A percentile compares a stretch with the other conserved stretches of the same genome.
Evolutionary conservation across 2,329 filamentous ascomycete species (phyloP).

Genomic region (Penicillium sclerotiorum): DNA sequence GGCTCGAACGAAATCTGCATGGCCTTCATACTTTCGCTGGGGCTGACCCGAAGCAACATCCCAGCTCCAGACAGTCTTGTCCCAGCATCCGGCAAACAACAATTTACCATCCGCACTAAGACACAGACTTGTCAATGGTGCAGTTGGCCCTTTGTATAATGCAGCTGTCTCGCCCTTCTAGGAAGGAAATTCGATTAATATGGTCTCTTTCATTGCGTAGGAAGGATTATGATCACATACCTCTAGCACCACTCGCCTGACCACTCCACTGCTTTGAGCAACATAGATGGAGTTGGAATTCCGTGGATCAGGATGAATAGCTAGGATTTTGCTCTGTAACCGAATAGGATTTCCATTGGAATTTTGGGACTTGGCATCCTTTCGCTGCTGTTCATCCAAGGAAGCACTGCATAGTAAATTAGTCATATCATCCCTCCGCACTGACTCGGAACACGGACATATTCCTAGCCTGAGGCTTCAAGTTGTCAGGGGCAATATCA

Average conservation of each 20-base stretch:
- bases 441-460: no score
- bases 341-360: conserved; percentile 78
- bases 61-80: conserved; percentile 90
- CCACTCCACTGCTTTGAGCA: conserved; percentile 82
- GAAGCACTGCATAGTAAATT: conserved; percentile 45
- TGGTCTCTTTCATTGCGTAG: neutral
- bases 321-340: conserved; percentile 84
- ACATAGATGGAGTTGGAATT: conserved; percentile 68
- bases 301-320: conserved; percentile 68
- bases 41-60: conserved; percentile 60
- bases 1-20: conserved; percentile 89
- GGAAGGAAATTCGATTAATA: conserved; percentile 10
- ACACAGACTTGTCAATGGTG: conserved; percentile 77
- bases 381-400: conserved; percentile 57
- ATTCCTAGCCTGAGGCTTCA: no score
- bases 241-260: conserved; percentile 73
- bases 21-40: conserved; percentile 69
- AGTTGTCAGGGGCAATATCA: no score
- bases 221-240: conserved; percentile 60
- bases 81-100: conserved; percentile 85
- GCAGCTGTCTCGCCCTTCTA: conserved; percentile 50
- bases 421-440: no score
- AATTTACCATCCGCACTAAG: conserved; percentile 64
- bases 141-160: conserved; percentile 71
- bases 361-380: conserved; percentile 76